Conservation (phyloP, 2,329 filamentous ascomycete species). For the Tolypocladium inflatum region DNA sequence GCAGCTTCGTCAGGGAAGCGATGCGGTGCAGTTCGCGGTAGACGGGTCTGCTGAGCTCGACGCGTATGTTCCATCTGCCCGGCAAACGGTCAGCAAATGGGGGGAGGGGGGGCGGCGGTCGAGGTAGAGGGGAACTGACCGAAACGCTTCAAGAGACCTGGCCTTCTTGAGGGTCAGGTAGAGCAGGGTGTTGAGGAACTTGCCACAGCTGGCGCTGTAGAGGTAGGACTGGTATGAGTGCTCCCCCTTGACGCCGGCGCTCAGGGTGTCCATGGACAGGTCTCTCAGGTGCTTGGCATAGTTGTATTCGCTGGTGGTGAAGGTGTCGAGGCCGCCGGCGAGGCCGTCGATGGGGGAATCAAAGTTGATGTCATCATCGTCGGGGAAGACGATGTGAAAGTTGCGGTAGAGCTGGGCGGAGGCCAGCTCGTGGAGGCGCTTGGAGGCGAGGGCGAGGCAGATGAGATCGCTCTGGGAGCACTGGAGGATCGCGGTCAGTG, state of each 20-base stretch:
- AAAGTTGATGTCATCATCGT: constrained; percentile 42
- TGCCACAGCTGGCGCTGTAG: constrained; percentile 47
- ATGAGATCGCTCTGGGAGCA: constrained; percentile 44
- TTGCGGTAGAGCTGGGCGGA: constrained; percentile 49
- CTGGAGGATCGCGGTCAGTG: constrained; percentile 18
- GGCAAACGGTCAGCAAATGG: constrained; percentile 3
- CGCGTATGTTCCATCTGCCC: constrained; percentile 51
- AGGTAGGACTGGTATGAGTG: constrained; percentile 43
- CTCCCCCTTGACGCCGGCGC: constrained; percentile 42
- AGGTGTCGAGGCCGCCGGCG: constrained; percentile 49
- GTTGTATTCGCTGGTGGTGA: constrained; percentile 54
- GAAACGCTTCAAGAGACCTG: constrained; percentile 44
- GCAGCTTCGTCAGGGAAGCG: constrained; percentile 39
- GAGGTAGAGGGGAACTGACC: constrained; percentile 24
- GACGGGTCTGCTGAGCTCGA: constrained; percentile 50
- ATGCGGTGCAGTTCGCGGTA: constrained; percentile 48
- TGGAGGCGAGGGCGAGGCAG: constrained; percentile 48
- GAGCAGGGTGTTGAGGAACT: constrained; percentile 54
- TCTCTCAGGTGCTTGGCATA: constrained; percentile 49
- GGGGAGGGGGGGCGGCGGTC: neutral
- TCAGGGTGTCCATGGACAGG: constrained; percentile 46
- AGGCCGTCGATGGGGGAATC: constrained; percentile 48
- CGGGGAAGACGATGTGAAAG: constrained; percentile 52
- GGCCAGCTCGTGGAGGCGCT: constrained; percentile 46
- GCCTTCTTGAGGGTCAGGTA: constrained; percentile 47